phyloP scores from a whole-genome alignment of 2,329 filamentous ascomycete species.

The Teratosphaeria zuluensis region DNA sequence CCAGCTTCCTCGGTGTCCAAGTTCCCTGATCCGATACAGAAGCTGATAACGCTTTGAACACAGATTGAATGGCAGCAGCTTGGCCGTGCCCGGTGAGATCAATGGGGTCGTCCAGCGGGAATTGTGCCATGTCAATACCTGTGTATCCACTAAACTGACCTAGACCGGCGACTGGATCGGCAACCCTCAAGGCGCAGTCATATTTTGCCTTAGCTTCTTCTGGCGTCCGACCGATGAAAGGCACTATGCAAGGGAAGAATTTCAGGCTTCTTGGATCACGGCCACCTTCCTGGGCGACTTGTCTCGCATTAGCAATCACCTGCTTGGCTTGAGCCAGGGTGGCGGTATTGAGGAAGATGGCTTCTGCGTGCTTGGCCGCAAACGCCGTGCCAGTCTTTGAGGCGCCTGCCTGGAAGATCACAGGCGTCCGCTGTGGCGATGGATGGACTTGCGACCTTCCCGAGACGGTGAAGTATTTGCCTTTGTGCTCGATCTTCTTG shows the following conservation, averaged over 20 bases:
- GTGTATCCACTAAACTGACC: constrained; percentile 69
- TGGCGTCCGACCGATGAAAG: constrained; percentile 55
- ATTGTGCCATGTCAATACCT: constrained; percentile 52
- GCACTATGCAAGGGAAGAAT: constrained; percentile 56
- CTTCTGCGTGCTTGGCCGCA: constrained; percentile 61
- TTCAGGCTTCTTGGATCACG: constrained; percentile 55
- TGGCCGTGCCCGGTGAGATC: not conserved
- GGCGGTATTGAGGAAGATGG: constrained; percentile 49
- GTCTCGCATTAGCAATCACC: constrained; percentile 55
- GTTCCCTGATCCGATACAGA: constrained; percentile 57
- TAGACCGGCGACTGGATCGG: constrained; percentile 55
- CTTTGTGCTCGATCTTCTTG: constrained; percentile 37
- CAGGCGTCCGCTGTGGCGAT: constrained; percentile 50
- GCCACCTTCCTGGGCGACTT: constrained; percentile 44
- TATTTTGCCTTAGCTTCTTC: constrained; percentile 58
- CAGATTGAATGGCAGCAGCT: constrained; percentile 34
- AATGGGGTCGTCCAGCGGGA: constrained; percentile 46
- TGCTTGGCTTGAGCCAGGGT: constrained; percentile 52
- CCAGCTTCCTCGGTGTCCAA: constrained; percentile 40
- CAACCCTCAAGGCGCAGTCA: constrained; percentile 51
- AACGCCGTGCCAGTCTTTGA: constrained; percentile 57
- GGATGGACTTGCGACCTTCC: constrained; percentile 43
- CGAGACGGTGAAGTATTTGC: constrained; percentile 35
- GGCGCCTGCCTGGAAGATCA: constrained; percentile 62
- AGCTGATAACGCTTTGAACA: constrained; percentile 26